A percentile compares a stretch with the other conserved stretches of the same genome.
phyloP scores from a whole-genome alignment of 352 stramenopile genomes.

The Pythium brachiatum region DNA sequence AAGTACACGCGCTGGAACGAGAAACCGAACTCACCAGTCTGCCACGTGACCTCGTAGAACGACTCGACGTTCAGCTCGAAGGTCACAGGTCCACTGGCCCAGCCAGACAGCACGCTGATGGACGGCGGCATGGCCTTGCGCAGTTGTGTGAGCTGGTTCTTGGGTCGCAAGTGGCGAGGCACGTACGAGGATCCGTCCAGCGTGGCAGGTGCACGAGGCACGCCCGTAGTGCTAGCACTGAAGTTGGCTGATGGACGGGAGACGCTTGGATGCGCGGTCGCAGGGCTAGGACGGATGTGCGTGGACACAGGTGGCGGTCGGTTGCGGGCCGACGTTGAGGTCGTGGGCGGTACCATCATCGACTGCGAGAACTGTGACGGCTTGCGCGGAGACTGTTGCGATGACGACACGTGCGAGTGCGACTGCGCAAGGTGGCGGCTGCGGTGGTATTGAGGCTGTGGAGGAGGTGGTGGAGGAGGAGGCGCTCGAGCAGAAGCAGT shows the following conservation, averaged over 20 bases:
- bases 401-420: not conserved
- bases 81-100: constrained; percentile 54
- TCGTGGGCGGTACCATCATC: constrained; percentile 14
- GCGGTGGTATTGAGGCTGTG: not conserved
- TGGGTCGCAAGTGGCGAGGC: constrained; percentile 37
- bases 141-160: constrained; percentile 37
- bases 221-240: not conserved
- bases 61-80: constrained; percentile 48
- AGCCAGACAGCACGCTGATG: constrained; percentile 55
- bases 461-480: not conserved
- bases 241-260: not conserved
- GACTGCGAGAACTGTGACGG: constrained; percentile 21
- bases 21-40: constrained; percentile 64
- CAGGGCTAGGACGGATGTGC: constrained; percentile 20
- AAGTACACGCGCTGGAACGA: constrained; percentile 71
- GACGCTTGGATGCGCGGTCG: constrained; percentile 18
- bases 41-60: constrained; percentile 69
- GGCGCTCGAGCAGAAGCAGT: not conserved
- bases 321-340: constrained; percentile 4
- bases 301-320: constrained; percentile 17
- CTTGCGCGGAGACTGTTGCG: constrained; percentile 8
- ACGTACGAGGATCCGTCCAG: constrained; percentile 13
- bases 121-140: constrained; percentile 59
- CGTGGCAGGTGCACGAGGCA: constrained; percentile 10
- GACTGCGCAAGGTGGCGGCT: constrained; percentile 3